phyloP scores from a whole-genome alignment of 257 asterid species.

The Solanum paucissectum region DNA sequence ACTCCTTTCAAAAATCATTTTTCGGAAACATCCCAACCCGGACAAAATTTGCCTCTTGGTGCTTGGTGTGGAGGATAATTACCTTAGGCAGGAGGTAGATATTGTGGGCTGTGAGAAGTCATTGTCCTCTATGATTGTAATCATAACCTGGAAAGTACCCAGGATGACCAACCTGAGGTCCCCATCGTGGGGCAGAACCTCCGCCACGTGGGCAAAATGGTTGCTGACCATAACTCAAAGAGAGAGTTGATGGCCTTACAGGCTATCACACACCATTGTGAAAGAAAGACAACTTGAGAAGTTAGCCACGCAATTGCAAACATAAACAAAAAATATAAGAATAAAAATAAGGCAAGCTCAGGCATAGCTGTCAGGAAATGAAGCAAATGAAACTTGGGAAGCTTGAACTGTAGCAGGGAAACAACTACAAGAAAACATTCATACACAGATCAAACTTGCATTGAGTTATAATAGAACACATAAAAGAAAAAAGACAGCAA shows the following conservation, averaged over 20 bases:
- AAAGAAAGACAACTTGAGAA: background rate
- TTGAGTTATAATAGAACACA: background rate
- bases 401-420: background rate
- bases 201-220: slow-evolving; percentile 75
- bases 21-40: slow-evolving; percentile 51
- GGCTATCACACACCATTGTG: slow-evolving; percentile 21
- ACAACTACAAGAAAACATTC: background rate
- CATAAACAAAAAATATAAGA: background rate
- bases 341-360: background rate
- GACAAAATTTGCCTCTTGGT: slow-evolving; percentile 64
- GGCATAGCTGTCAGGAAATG: background rate
- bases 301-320: background rate
- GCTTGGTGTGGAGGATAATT: slow-evolving; percentile 68
- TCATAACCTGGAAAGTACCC: slow-evolving; percentile 57
- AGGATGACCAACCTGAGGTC: slow-evolving; percentile 62
- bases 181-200: slow-evolving; percentile 72
- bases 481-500: background rate
- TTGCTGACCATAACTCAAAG: slow-evolving; percentile 70
- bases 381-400: background rate
- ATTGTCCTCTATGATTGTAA: slow-evolving; percentile 67
- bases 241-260: slow-evolving; percentile 56
- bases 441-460: background rate
- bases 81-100: slow-evolving; percentile 54
- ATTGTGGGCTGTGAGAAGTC: slow-evolving; percentile 58
- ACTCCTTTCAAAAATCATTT: background rate